Evolutionary conservation across 2,329 filamentous ascomycete genomes (phyloP).

Genomic region (Periconia sp.): DNA sequence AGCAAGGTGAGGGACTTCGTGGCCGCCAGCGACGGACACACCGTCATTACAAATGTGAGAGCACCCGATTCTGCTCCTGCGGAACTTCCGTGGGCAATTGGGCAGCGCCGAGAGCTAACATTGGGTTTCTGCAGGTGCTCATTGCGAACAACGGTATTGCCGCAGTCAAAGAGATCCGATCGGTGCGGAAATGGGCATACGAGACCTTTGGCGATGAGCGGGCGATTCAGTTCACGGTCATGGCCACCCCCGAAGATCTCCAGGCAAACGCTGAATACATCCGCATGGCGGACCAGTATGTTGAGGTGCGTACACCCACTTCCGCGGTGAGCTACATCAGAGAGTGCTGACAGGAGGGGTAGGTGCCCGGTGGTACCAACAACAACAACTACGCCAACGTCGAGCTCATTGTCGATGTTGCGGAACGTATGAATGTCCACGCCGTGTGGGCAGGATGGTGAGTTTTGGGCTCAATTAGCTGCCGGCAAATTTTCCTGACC

Average conservation of each 20-base stretch:
- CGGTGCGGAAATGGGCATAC: slow-evolving; percentile 99
- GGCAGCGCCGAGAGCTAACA: slow-evolving; percentile 21
- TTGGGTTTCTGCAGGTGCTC: slow-evolving; percentile 69
- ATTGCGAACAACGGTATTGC: slow-evolving; percentile 99
- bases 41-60: slow-evolving; percentile 96
- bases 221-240: slow-evolving; percentile 98
- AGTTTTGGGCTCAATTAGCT: slow-evolving; percentile 41
- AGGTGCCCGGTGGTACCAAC: slow-evolving; percentile 96
- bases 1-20: slow-evolving; percentile 98
- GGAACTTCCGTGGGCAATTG: background rate
- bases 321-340: background rate
- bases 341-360: slow-evolving; percentile 28
- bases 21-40: slow-evolving; percentile 85
- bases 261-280: slow-evolving; percentile 99
- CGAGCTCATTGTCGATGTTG: slow-evolving; percentile 97
- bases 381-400: slow-evolving; percentile 99
- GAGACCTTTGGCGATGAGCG: slow-evolving; percentile 98
- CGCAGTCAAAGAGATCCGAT: slow-evolving; percentile 98
- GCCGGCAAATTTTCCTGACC: slow-evolving; percentile 20
- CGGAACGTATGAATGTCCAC: slow-evolving; percentile 97
- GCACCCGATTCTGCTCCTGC: slow-evolving; percentile 40
- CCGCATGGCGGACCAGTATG: slow-evolving; percentile 98
- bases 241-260: slow-evolving; percentile 98
- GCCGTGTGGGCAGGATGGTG: slow-evolving; percentile 99
- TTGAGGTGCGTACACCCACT: slow-evolving; percentile 66